These are phyloP conservation scores for Suillus placidus DNA, from an alignment of 768 basidiomycete genomes.

Conservation along the genomic window DNA sequence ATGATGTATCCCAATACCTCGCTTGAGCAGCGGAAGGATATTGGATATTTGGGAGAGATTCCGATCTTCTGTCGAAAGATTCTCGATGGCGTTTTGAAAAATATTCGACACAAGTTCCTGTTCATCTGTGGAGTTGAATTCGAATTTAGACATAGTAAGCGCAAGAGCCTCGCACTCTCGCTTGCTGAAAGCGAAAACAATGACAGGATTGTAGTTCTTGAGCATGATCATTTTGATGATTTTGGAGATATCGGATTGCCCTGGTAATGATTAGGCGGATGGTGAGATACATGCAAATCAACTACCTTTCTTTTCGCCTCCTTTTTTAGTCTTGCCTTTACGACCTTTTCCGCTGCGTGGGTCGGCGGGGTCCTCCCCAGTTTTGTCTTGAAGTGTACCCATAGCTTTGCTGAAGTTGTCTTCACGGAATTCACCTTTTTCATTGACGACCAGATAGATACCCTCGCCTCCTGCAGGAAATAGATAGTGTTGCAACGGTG, in stretches of 20 bases:
- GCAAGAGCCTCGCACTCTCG: slow-evolving; percentile 96
- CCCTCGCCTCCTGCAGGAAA: slow-evolving; percentile 97
- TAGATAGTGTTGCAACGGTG: slow-evolving; percentile 96
- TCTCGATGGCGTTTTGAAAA: slow-evolving; percentile 93
- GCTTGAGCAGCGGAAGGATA: slow-evolving; percentile 87
- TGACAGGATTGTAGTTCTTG: slow-evolving; percentile 97
- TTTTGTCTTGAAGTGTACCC: slow-evolving; percentile 83
- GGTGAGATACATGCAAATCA: background rate
- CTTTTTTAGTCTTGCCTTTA: slow-evolving; percentile 93
- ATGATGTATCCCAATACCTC: slow-evolving; percentile 98
- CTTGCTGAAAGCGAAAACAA: slow-evolving; percentile 98
- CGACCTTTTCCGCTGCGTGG: slow-evolving; percentile 80
- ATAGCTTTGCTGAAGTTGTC: slow-evolving; percentile 98
- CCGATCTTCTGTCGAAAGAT: slow-evolving; percentile 83
- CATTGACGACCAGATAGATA: slow-evolving; percentile 98
- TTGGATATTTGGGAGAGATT: slow-evolving; percentile 92
- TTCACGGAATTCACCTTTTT: slow-evolving; percentile 95
- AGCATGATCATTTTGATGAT: slow-evolving; percentile 98
- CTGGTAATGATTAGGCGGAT: slow-evolving; percentile 40
- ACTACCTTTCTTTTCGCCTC: slow-evolving; percentile 88
- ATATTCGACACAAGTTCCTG: slow-evolving; percentile 84
- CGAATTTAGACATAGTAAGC: slow-evolving; percentile 89
- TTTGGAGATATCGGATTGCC: slow-evolving; percentile 92
- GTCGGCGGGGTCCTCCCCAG: slow-evolving; percentile 93
- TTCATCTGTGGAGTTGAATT: slow-evolving; percentile 93